Evolutionary conservation across 768 basidiomycete species (phyloP).

Genomic region (Tylopilus felleus): DNA sequence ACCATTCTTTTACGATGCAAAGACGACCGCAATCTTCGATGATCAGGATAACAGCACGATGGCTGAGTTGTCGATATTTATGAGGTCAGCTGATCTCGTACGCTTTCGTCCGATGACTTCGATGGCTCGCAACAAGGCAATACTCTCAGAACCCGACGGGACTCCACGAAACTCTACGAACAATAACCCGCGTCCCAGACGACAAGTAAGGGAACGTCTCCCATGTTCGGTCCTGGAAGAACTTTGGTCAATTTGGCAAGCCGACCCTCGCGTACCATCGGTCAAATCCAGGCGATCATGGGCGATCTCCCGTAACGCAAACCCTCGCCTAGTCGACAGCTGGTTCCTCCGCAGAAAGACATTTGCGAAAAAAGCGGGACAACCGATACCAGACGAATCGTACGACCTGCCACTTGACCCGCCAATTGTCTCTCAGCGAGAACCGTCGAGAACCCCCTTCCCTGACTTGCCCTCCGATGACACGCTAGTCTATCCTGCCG

Average conservation of each 20-base stretch:
- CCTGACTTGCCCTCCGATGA: slow-evolving; percentile 23
- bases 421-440: slow-evolving; percentile 5
- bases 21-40: not conserved
- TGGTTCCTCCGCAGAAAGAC: slow-evolving; percentile 29
- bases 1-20: not conserved
- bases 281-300: slow-evolving; percentile 26
- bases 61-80: not conserved
- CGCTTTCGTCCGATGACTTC: not conserved
- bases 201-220: slow-evolving; percentile 11
- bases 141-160: not conserved
- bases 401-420: slow-evolving; percentile 22
- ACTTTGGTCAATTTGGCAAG: slow-evolving; percentile 30
- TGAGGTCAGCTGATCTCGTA: slow-evolving; percentile 11
- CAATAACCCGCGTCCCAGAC: slow-evolving; percentile 2
- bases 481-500: slow-evolving; percentile 15
- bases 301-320: slow-evolving; percentile 23
- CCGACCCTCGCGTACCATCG: slow-evolving; percentile 29
- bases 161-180: not conserved
- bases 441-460: slow-evolving; percentile 3
- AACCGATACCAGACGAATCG: slow-evolving; percentile 14
- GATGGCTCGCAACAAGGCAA: slow-evolving; percentile 14
- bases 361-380: slow-evolving; percentile 23
- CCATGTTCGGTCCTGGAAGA: slow-evolving; percentile 14
- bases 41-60: not conserved
- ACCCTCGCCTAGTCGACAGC: slow-evolving; percentile 16